Evolutionary conservation across 768 basidiomycete genomes (phyloP), one percentile per base, ranked within the genome.

Genomic region (Cystofilobasidium macerans): DNA sequence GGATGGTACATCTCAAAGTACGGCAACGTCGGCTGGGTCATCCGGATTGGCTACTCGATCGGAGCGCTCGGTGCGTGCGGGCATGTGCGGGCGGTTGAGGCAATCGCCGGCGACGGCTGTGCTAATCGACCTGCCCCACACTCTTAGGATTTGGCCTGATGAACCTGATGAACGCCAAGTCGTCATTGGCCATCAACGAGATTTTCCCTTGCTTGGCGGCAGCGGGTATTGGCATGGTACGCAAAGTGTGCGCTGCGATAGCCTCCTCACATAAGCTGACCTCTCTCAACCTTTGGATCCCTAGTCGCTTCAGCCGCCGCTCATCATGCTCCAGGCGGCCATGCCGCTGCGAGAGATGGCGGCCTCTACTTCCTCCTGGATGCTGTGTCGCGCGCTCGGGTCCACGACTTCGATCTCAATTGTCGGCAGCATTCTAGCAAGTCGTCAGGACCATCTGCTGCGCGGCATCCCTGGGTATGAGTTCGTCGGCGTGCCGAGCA

Each of bases 191-290:
- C 0, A 24, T 66, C 36, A 66, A 66, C 53, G 57, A 59, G 1
- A 42, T 66, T 22, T 36, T 54, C 18, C 65, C 65, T 2, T 8
- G 53, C 0, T 7, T 66, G 8, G 48, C 58, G 9, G 65, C 57
- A 3, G n/a, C 53, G 7, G 65, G 65, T 5, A 60, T 66, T n/a
- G 65, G 65, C 28, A 60, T 66, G 48, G 58, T 65, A 20, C 58
- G 56, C 6, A 20, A 28, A 24, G 30, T 22, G 36, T 53, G 24
- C 9, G 11, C 48, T 1, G 7, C 9, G 0, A 26, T 16, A 20
- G 6, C 24, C 6, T 5, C 35, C n/a, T 9, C 14, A n/a, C 22
- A 18, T 7, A 16, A 11, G n/a, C 47, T 18, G n/a, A 26, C 18
- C 43, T 38, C 14, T 14, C 38, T n/a, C 16, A 26, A 32, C 1